These are phyloP conservation scores for Calocybe cyanea DNA, from an alignment of 768 basidiomycete species.

Conservation along the genomic window DNA sequence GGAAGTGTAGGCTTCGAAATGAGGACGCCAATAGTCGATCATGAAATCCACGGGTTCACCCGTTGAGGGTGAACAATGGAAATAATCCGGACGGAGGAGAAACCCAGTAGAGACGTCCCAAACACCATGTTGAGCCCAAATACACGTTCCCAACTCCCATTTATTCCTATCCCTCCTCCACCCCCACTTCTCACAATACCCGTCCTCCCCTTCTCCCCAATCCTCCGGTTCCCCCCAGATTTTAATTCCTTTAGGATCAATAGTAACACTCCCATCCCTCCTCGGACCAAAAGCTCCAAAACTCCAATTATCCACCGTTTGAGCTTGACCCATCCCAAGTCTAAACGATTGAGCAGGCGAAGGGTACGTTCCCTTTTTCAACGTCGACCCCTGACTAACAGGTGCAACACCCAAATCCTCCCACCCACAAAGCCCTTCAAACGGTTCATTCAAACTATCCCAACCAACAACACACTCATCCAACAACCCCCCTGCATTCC, in stretches of 20 bases:
- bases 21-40: conserved; percentile 75
- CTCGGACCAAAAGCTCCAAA: conserved; percentile 80
- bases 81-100: conserved; percentile 73
- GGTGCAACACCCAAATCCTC: conserved; percentile 66
- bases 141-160: conserved; percentile 75
- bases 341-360: conserved; percentile 80
- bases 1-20: conserved; percentile 52
- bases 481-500: conserved; percentile 68
- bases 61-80: conserved; percentile 43
- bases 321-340: conserved; percentile 83
- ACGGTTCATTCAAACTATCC: conserved; percentile 96
- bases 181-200: conserved; percentile 41
- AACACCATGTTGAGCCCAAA: conserved; percentile 88
- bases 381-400: conserved; percentile 58
- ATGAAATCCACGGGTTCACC: conserved; percentile 62
- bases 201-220: too few relatives aligned
- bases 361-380: conserved; percentile 86
- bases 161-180: conserved; percentile 77
- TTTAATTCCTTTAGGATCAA: conserved; percentile 80
- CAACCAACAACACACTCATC: conserved; percentile 93
- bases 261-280: conserved; percentile 65
- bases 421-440: conserved; percentile 72
- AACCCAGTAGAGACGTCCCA: conserved; percentile 78
- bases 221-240: conserved; percentile 73
- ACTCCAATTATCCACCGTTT: conserved; percentile 78